Evolutionary conservation across 179 eudicot species (phyloP).

Genomic region (Beta macrorhiza): DNA sequence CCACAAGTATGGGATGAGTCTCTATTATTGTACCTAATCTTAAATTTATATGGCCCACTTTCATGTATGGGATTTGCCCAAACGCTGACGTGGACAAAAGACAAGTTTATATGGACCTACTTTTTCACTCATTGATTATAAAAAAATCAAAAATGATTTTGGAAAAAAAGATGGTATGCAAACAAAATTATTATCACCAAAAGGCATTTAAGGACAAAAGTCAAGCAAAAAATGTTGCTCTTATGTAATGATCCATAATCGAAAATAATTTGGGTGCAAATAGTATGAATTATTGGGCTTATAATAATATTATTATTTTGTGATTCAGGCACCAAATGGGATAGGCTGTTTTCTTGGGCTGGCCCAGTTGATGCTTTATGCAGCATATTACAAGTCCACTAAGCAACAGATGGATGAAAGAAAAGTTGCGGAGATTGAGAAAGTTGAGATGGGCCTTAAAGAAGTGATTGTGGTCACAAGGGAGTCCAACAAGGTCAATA

Average conservation of each 20-base stretch:
- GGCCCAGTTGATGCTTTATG: constrained; percentile 65
- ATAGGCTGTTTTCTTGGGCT: constrained; percentile 55
- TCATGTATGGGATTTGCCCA: constrained; percentile 18
- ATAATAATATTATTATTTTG: background rate
- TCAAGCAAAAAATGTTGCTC: constrained; percentile 17
- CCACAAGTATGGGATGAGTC: constrained; percentile 25
- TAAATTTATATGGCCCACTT: constrained; percentile 7
- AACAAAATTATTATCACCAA: background rate
- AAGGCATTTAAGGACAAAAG: background rate
- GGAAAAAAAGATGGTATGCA: background rate
- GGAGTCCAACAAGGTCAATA: constrained; percentile 33
- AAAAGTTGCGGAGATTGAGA: constrained; percentile 23
- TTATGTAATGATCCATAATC: constrained; percentile 20
- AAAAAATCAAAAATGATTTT: background rate
- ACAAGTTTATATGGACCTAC: background rate
- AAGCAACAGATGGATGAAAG: constrained; percentile 42
- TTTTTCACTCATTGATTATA: constrained; percentile 21
- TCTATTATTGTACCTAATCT: constrained; percentile 25
- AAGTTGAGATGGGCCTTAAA: constrained; percentile 48
- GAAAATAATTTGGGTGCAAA: background rate
- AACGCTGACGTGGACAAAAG: constrained; percentile 20
- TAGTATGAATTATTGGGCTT: background rate
- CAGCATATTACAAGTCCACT: constrained; percentile 55
- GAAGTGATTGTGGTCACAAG: constrained; percentile 26
- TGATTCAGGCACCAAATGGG: constrained; percentile 60